Evolutionary conservation across 352 stramenopile genomes (phyloP).

Genomic region (Phytophthora quininea): DNA sequence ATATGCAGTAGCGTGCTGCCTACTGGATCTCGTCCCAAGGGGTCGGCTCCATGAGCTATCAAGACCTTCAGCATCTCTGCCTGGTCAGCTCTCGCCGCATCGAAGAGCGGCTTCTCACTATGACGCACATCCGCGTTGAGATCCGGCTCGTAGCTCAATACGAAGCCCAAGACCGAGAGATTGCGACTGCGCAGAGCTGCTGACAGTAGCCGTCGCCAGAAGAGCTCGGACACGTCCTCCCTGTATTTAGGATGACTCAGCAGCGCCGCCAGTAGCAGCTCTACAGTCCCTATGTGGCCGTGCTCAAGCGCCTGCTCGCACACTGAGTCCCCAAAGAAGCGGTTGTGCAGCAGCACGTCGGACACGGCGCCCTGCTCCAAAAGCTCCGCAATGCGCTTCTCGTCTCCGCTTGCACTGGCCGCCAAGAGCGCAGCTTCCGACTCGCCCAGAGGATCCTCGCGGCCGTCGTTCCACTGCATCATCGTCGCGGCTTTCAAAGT

Average conservation of each 20-base stretch:
- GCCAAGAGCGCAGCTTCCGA: slow-evolving; percentile 20
- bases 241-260: slow-evolving; percentile 6
- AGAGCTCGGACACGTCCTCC: slow-evolving; percentile 30
- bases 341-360: slow-evolving; percentile 18
- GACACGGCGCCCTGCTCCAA: slow-evolving; percentile 16
- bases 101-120: slow-evolving; percentile 39
- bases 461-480: slow-evolving; percentile 21
- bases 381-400: slow-evolving; percentile 12
- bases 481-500: neutral
- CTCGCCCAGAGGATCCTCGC: slow-evolving; percentile 26
- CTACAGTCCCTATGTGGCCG: slow-evolving; percentile 30
- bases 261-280: slow-evolving; percentile 25
- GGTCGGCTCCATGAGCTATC: slow-evolving; percentile 30
- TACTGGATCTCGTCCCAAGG: slow-evolving; percentile 20
- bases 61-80: slow-evolving; percentile 36
- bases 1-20: slow-evolving; percentile 43
- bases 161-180: slow-evolving; percentile 33
- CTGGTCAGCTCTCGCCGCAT: slow-evolving; percentile 27
- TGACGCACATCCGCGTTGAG: slow-evolving; percentile 33
- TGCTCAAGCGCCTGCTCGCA: slow-evolving; percentile 45
- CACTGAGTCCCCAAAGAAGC: slow-evolving; percentile 41
- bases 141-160: slow-evolving; percentile 39
- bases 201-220: slow-evolving; percentile 31
- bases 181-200: slow-evolving; percentile 33
- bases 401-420: slow-evolving; percentile 26